Percentiles rank a stretch among this genome's conserved stretches.
Conservation (phyloP, 2,329 filamentous ascomycete species). For the Lasiodiplodia sp. region DNA sequence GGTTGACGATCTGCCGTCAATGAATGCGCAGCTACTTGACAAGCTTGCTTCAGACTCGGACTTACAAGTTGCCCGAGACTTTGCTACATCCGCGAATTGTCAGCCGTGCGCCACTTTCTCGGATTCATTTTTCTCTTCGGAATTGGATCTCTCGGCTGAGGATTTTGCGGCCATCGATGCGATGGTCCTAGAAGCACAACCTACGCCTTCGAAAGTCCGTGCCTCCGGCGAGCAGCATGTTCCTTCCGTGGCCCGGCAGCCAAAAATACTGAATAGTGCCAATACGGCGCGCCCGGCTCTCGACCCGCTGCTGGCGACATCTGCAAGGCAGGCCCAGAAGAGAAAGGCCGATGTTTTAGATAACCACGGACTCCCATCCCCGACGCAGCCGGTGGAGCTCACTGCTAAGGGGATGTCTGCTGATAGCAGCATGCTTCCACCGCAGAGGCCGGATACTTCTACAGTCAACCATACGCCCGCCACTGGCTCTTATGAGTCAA, state of each 20-base stretch:
- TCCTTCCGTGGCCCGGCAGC: neutral
- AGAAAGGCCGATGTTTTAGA: neutral
- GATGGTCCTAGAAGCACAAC: neutral
- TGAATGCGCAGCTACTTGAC: neutral
- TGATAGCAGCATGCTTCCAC: neutral
- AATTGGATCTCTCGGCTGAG: neutral
- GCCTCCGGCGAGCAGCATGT: neutral
- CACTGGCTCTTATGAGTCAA: neutral
- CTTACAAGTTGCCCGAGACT: neutral
- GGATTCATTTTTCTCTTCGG: neutral
- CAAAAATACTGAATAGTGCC: neutral
- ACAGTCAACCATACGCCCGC: neutral
- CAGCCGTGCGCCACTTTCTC: neutral
- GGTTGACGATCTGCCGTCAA: neutral
- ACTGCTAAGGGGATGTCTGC: neutral
- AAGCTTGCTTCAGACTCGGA: neutral
- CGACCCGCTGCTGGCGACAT: neutral
- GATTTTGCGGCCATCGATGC: neutral
- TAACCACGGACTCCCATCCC: neutral
- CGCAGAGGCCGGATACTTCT: neutral
- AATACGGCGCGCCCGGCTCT: neutral
- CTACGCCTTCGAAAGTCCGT: neutral
- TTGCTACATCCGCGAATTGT: neutral
- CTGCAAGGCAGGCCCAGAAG: neutral
- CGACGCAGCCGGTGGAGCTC: neutral